phyloP scores from a whole-genome alignment of 345 rosid species.

The Psidium guajava region DNA sequence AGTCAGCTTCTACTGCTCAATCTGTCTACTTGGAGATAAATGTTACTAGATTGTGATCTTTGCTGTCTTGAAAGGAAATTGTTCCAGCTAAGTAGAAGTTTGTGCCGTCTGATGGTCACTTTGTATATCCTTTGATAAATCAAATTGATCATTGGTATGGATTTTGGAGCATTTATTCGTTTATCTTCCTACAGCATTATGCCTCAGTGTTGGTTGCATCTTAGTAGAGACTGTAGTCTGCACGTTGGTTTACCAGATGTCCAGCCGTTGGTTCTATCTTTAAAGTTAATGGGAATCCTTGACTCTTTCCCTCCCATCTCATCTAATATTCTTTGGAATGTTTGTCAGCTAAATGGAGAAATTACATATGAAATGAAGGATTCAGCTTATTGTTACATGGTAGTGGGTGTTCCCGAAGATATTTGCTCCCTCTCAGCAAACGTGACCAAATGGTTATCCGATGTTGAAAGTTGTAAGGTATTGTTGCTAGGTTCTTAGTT shows the following conservation, averaged over 20 bases:
- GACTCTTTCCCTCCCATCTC: background rate
- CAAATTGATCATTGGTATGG: background rate
- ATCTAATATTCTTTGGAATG: conserved; percentile 6
- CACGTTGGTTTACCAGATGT: background rate
- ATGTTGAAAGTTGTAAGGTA: conserved; percentile 74
- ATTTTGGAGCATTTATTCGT: background rate
- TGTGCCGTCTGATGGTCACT: background rate
- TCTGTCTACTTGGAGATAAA: background rate
- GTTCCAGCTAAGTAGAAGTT: background rate
- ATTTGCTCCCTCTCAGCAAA: conserved; percentile 49
- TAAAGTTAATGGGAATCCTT: background rate
- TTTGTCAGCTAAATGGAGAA: conserved; percentile 64
- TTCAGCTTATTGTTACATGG: conserved; percentile 64
- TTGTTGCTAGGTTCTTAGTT: background rate
- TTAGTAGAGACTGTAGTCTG: background rate
- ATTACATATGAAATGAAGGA: conserved; percentile 76
- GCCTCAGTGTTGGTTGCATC: background rate
- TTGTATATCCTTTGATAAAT: background rate
- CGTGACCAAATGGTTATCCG: conserved; percentile 71
- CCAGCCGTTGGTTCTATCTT: background rate
- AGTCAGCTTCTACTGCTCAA: background rate
- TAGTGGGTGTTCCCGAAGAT: conserved; percentile 45
- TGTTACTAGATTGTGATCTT: background rate
- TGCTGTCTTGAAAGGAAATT: background rate
- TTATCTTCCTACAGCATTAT: background rate